A percentile compares a stretch with the other conserved stretches of the same genome.
Conservation (phyloP, 2,329 filamentous ascomycete genomes). For the Diaporthe vaccinii region DNA sequence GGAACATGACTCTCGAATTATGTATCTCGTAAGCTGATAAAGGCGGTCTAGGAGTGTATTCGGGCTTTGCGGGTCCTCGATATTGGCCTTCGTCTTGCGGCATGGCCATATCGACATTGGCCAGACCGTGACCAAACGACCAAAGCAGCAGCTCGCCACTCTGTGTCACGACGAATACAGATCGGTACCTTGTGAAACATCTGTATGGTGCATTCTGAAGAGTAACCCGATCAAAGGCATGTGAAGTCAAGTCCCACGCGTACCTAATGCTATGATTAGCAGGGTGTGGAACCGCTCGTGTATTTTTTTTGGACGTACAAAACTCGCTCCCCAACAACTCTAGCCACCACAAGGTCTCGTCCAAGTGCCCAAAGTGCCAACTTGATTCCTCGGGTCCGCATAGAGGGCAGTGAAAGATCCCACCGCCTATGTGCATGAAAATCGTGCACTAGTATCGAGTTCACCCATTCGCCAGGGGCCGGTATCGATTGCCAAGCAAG, state of each 20-base stretch:
- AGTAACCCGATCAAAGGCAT: background rate
- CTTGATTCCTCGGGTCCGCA: background rate
- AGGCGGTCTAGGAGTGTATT: background rate
- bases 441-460: slow-evolving; percentile 13
- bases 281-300: no score
- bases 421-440: background rate
- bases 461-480: background rate
- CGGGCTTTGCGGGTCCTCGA: background rate
- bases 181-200: slow-evolving; percentile 6
- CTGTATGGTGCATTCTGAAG: background rate
- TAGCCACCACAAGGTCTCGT: background rate
- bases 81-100: background rate
- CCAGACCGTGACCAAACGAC: slow-evolving; percentile 3
- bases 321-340: slow-evolving; percentile 7
- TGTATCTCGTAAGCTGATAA: background rate
- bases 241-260: background rate
- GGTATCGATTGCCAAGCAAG: slow-evolving; percentile 27
- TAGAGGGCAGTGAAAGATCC: background rate
- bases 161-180: slow-evolving; percentile 3
- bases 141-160: slow-evolving; percentile 12
- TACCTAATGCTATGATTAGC: slow-evolving; percentile 5
- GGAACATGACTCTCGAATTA: background rate
- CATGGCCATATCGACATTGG: slow-evolving; percentile 6
- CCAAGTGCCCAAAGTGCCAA: slow-evolving; percentile 14
- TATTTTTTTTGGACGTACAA: slow-evolving; percentile 7